phyloP scores from a whole-genome alignment of 2,329 filamentous ascomycete genomes.

The Pseudogymnoascus sp. region DNA sequence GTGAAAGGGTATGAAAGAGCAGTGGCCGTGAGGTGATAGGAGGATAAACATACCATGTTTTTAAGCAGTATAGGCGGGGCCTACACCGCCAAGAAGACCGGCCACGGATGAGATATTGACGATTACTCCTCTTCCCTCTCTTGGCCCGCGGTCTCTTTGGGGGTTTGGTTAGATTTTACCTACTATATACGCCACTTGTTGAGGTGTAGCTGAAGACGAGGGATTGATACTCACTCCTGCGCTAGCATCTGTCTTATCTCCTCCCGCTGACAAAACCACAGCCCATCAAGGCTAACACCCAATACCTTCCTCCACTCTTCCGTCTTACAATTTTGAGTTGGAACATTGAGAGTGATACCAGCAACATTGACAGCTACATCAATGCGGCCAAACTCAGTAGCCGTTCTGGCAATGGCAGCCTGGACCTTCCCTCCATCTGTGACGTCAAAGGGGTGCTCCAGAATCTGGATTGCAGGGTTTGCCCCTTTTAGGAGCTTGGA shows the following conservation, averaged over 20 bases:
- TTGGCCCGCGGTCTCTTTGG: slow-evolving; percentile 30
- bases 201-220: not conserved
- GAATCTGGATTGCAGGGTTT: slow-evolving; percentile 36
- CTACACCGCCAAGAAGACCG: slow-evolving; percentile 35
- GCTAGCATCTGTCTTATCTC: slow-evolving; percentile 44
- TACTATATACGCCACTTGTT: not conserved
- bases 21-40: not conserved
- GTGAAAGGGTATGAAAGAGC: not conserved
- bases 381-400: slow-evolving; percentile 43
- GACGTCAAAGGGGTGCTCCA: slow-evolving; percentile 40
- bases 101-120: slow-evolving; percentile 49
- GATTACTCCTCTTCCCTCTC: slow-evolving; percentile 42
- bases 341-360: slow-evolving; percentile 36
- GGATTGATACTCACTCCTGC: slow-evolving; percentile 34
- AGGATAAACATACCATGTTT: slow-evolving; percentile 39
- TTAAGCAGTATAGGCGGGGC: slow-evolving; percentile 39
- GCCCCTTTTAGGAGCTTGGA: slow-evolving; percentile 29
- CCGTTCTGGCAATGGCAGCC: slow-evolving; percentile 35
- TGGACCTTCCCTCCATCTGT: slow-evolving; percentile 36
- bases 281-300: slow-evolving; percentile 47
- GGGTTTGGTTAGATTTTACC: not conserved
- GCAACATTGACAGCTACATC: slow-evolving; percentile 52
- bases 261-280: slow-evolving; percentile 50
- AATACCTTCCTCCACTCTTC: slow-evolving; percentile 45
- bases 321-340: slow-evolving; percentile 40